Conservation (phyloP, 2,329 filamentous ascomycete genomes). For the Hymenotorrendiella dingleyae region DNA sequence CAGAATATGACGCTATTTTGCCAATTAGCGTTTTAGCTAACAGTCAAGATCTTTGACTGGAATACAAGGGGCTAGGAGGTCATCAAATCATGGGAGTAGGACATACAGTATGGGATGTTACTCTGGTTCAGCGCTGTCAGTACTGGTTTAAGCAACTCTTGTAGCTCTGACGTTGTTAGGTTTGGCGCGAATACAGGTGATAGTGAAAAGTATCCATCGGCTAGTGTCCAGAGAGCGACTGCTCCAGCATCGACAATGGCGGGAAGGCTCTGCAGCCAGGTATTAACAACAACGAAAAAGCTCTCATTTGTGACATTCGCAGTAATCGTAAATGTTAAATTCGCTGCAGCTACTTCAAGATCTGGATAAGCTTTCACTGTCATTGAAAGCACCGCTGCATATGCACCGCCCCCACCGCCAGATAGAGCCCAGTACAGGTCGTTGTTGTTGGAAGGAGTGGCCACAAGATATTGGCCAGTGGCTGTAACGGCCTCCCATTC, state of each 20-base stretch:
- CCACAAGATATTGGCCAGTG: conserved; percentile 43
- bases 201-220: conserved; percentile 41
- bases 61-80: no score
- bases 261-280: conserved; percentile 40
- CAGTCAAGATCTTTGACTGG: no score
- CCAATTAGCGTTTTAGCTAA: no score
- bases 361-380: conserved; percentile 46
- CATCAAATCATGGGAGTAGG: conserved; percentile 28
- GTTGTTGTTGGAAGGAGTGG: conserved; percentile 40
- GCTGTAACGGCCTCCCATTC: conserved; percentile 51
- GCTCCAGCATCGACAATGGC: conserved; percentile 44
- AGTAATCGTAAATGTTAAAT: conserved; percentile 36
- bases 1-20: no score
- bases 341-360: conserved; percentile 37
- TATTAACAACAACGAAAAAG: conserved; percentile 44
- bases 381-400: conserved; percentile 49
- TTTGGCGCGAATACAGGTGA: conserved; percentile 42
- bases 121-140: conserved; percentile 35
- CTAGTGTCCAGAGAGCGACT: conserved; percentile 44
- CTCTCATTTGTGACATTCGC: conserved; percentile 33
- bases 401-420: conserved; percentile 55
- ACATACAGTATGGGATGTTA: conserved; percentile 30
- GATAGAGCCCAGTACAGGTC: conserved; percentile 60
- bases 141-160: conserved; percentile 41
- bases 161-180: conserved; percentile 38